A percentile compares a stretch with the other conserved stretches of the same genome.
phyloP scores from a whole-genome alignment of 257 asterid species.

The Phtheirospermum japonicum region DNA sequence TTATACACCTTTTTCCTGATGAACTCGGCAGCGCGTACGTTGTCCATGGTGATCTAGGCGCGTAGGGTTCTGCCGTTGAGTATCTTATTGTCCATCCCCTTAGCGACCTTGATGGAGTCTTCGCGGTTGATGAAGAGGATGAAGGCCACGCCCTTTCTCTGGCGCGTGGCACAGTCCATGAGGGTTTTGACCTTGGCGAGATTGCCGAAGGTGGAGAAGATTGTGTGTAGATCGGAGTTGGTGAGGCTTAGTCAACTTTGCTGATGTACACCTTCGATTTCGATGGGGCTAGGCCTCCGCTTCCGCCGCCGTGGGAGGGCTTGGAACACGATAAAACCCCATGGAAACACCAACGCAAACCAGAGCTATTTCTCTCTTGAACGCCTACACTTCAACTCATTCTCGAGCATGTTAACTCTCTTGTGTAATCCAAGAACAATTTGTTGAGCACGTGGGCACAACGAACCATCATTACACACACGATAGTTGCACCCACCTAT shows the following conservation, averaged over 20 bases:
- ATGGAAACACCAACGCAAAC: too few species aligned
- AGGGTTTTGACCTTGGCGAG: conserved; percentile 91
- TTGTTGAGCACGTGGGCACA: too few species aligned
- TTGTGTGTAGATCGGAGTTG: conserved; percentile 84
- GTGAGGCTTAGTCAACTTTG: conserved; percentile 84
- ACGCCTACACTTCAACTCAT: too few species aligned
- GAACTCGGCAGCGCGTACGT: conserved; percentile 91
- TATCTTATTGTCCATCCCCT: conserved; percentile 63
- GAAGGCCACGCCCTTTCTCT: conserved; percentile 89
- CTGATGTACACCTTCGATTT: conserved; percentile 87
- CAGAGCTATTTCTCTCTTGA: too few species aligned
- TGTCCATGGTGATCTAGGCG: conserved; percentile 90
- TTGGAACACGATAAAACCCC: too few species aligned
- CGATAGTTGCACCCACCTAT: too few species aligned
- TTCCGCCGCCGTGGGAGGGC: conserved; percentile 41
- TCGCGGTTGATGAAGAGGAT: conserved; percentile 73
- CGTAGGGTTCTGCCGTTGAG: conserved; percentile 75
- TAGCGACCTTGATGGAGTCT: conserved; percentile 70
- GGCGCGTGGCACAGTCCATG: conserved; percentile 78
- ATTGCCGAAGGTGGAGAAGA: conserved; percentile 94
- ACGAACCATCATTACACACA: too few species aligned
- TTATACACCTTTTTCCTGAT: conserved; percentile 73
- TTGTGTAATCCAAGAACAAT: too few species aligned
- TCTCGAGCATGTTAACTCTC: too few species aligned
- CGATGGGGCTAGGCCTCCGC: conserved; percentile 88